These are phyloP conservation scores for Phylloporus sp. DNA, from an alignment of 768 basidiomycete genomes.

Conservation along the genomic window DNA sequence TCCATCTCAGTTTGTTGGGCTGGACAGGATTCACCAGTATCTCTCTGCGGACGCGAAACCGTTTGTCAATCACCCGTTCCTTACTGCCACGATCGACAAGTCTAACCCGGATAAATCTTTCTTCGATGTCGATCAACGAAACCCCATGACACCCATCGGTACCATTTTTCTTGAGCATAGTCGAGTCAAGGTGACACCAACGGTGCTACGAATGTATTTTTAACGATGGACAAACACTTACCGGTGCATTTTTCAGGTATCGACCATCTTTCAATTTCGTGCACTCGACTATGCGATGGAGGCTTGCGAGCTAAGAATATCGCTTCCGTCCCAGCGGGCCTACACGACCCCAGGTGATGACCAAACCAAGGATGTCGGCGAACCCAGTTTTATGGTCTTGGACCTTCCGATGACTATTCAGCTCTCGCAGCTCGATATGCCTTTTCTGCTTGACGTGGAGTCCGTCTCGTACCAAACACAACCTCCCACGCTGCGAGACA, in stretches of 20 bases:
- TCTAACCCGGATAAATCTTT: not conserved
- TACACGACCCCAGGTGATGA: not conserved
- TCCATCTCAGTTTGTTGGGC: constrained; percentile 29
- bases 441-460: not conserved
- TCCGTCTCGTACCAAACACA: constrained; percentile 2
- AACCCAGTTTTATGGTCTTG: not conserved
- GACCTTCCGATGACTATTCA: not conserved
- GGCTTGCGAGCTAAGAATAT: constrained; percentile 1
- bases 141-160: not conserved
- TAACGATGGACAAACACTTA: not conserved
- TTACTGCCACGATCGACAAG: constrained; percentile 1
- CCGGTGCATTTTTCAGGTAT: not conserved
- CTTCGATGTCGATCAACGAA: not conserved
- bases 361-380: not conserved
- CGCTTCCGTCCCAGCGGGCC: not conserved
- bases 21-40: constrained; percentile 19
- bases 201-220: not conserved
- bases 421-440: constrained; percentile 3
- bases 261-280: constrained; percentile 6
- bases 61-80: constrained; percentile 5
- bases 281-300: constrained; percentile 7
- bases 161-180: constrained; percentile 1
- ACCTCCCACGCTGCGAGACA: not conserved
- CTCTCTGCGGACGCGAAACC: constrained; percentile 5
- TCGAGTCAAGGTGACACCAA: constrained; percentile 1